phyloP scores from a whole-genome alignment of 306 rosid species.

The Casuarina cunninghamiana region DNA sequence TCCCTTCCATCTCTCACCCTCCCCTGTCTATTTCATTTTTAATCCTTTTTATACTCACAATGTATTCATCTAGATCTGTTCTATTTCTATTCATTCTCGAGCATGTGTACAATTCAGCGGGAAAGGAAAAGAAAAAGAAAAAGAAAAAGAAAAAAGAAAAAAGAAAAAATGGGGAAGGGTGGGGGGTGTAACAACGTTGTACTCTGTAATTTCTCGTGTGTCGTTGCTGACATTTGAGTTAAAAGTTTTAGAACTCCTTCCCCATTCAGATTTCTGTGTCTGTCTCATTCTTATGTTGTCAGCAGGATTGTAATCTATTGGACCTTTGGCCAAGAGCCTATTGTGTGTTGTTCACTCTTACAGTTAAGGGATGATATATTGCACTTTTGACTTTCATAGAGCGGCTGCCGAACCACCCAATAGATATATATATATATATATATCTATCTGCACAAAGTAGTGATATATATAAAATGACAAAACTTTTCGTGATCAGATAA shows the following conservation, averaged over 20 bases:
- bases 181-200: slow-evolving; percentile 25
- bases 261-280: slow-evolving; percentile 1
- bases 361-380: neutral
- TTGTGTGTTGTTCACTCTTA: neutral
- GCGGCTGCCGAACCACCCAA: neutral
- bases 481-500: no score
- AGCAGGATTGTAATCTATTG: neutral
- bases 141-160: no score
- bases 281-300: slow-evolving; percentile 4
- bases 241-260: slow-evolving; percentile 22
- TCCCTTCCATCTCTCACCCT: slow-evolving; percentile 15
- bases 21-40: slow-evolving; percentile 27
- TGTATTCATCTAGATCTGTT: slow-evolving; percentile 15
- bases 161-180: slow-evolving; percentile 24
- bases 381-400: neutral
- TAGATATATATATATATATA: no score
- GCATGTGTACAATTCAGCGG: slow-evolving; percentile 54
- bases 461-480: no score
- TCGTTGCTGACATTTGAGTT: slow-evolving; percentile 34
- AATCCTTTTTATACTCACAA: slow-evolving; percentile 24
- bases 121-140: neutral
- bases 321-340: slow-evolving; percentile 10
- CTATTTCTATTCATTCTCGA: slow-evolving; percentile 32
- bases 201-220: slow-evolving; percentile 32
- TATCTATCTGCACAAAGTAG: no score